Evolutionary conservation across 768 basidiomycete genomes (phyloP).

Genomic region (Ramaria sp.): DNA sequence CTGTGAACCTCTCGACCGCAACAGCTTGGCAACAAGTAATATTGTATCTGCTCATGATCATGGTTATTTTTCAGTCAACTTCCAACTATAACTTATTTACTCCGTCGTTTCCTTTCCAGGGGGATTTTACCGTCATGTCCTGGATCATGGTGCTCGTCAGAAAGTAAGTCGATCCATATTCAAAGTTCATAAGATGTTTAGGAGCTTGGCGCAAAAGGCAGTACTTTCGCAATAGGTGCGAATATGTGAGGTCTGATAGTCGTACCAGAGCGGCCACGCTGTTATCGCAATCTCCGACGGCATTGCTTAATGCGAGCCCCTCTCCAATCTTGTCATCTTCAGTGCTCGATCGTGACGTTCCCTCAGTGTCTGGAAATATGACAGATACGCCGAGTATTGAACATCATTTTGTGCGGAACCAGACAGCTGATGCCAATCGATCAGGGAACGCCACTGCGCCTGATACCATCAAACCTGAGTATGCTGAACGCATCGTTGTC

Average conservation of each 20-base stretch:
- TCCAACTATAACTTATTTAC: not conserved
- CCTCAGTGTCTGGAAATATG: not conserved
- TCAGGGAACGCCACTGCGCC: too few relatives aligned
- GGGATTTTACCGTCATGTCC: conserved; percentile 37
- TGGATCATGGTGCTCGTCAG: conserved; percentile 67
- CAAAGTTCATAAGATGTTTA: not conserved
- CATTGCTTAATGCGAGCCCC: not conserved
- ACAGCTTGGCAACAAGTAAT: conserved; percentile 62
- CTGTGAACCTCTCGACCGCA: conserved; percentile 57
- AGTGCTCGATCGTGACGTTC: not conserved
- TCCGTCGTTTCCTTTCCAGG: not conserved
- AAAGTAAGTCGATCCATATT: conserved; percentile 1
- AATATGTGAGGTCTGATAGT: conserved; percentile 27
- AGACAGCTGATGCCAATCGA: too few relatives aligned
- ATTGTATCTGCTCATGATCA: conserved; percentile 23
- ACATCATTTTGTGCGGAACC: not conserved
- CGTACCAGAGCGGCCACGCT: not conserved
- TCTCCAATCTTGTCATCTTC: not conserved
- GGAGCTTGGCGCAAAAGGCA: conserved; percentile 29
- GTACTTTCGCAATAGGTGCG: conserved; percentile 63
- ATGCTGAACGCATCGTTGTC: too few relatives aligned
- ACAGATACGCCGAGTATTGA: not conserved
- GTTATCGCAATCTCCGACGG: not conserved
- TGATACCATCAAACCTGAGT: too few relatives aligned
- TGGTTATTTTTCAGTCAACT: conserved; percentile 21